Evolutionary conservation across 331 rosid genomes (phyloP), one percentile per base, ranked within the genome.

Genomic region (Malus hybrid): DNA sequence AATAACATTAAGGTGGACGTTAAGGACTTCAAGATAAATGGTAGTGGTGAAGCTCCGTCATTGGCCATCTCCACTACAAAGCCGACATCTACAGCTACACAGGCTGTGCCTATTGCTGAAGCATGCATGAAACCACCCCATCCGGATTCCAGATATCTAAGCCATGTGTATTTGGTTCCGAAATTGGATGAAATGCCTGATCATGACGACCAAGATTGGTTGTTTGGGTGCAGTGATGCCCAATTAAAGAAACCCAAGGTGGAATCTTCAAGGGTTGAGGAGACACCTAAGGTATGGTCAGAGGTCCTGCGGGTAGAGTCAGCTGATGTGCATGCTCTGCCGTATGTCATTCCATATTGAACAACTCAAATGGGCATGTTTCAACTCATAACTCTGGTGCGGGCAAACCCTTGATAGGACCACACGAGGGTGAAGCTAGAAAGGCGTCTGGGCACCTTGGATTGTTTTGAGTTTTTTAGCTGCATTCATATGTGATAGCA

Each of bases 341-440:
- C 99, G 2, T 94, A 94, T 78, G 99, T 94, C 67, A 77, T 94
- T 83, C 99, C 97, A 15, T 92, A 92, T 84, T 92, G 86, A 95
- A 78, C 72, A 67, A 54, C 74, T 79, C 70, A 12, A 75, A 77
- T 46, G 74, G 39, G 83, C 88, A 75, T 44, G 54, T 67, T 28
- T 78, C 73, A 69, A 70, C 77, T 70, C 78, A 61, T 28, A 74
- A 69, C 70, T 22, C 61, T 33, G 71, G 85, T 60, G 72, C 66
- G 66, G 85, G 78, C 77, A 54, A 59, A 57, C 74, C 65, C 78
- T 83, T 83, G 80, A 22, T 48, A 42, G 64, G 69, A 82, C 70
- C 70, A 16, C 55, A 69, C n/a, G 1, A 34, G 52, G 11, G 19
- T 5, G 73, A 70, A 70, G 80, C 78, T 73, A 81, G 74, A 65